Evolutionary conservation across 371 early-diverging fungal species (phyloP).

Genomic region (Nematocida homosporus): DNA sequence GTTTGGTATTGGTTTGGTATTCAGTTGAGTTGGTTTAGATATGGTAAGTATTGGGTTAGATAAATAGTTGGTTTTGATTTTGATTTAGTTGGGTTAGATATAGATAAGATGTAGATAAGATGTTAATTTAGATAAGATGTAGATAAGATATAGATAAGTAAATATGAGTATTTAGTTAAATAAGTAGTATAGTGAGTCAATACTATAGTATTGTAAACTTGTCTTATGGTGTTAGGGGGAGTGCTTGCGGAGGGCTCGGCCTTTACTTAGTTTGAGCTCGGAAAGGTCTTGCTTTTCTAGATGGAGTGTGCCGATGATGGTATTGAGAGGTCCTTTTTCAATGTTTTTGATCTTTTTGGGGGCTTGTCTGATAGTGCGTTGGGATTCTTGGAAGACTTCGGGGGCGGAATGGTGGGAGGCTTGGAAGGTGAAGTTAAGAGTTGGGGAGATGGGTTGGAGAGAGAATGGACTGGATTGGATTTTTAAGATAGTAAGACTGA

Average conservation of each 20-base stretch:
- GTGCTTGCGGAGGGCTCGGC: slow-evolving; percentile 24
- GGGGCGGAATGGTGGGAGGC: background rate
- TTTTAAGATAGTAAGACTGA: background rate
- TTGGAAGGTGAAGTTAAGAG: background rate
- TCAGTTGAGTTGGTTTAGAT: too few species aligned
- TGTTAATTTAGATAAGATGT: too few species aligned
- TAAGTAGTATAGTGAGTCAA: too few species aligned
- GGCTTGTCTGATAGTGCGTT: slow-evolving; percentile 39
- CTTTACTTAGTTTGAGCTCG: slow-evolving; percentile 45
- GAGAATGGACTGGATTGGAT: background rate
- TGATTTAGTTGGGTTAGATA: too few species aligned
- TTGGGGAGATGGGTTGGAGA: background rate
- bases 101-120: too few species aligned
- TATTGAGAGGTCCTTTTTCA: slow-evolving; percentile 37
- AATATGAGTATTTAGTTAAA: too few species aligned
- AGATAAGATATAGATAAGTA: too few species aligned
- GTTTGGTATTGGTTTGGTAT: too few species aligned
- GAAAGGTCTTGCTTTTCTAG: slow-evolving; percentile 42
- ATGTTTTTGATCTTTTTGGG: slow-evolving; percentile 51
- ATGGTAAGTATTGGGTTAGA: too few species aligned
- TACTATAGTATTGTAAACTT: too few species aligned
- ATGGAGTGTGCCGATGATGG: slow-evolving; percentile 32
- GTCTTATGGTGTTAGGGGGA: background rate
- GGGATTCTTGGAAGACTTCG: background rate
- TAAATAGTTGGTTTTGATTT: too few species aligned